Evolutionary conservation across 2,329 filamentous ascomycete species (phyloP).

Genomic region (Sclerotinia spermophila): DNA sequence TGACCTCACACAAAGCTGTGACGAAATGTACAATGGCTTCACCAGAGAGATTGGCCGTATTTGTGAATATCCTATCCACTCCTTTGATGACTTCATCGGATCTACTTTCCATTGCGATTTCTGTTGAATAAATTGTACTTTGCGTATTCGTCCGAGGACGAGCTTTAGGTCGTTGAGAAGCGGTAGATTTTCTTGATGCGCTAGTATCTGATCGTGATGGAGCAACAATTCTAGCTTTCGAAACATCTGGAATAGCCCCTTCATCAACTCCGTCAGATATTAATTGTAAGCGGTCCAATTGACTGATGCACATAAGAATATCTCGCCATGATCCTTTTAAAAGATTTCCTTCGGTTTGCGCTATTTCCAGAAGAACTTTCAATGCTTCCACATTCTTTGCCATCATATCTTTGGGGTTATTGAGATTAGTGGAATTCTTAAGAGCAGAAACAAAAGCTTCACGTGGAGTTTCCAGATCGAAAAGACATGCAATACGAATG

Average conservation of each 20-base stretch:
- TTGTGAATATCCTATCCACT: slow-evolving; percentile 95
- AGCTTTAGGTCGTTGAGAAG: slow-evolving; percentile 48
- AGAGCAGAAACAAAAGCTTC: slow-evolving; percentile 93
- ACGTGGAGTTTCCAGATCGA: slow-evolving; percentile 87
- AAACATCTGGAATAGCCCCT: slow-evolving; percentile 85
- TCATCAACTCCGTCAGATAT: slow-evolving; percentile 95
- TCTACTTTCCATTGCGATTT: slow-evolving; percentile 86
- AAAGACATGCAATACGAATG: slow-evolving; percentile 87
- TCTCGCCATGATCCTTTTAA: slow-evolving; percentile 93
- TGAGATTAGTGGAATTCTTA: slow-evolving; percentile 90
- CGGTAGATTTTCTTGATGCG: slow-evolving; percentile 63
- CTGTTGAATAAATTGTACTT: slow-evolving; percentile 54
- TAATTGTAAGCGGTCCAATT: slow-evolving; percentile 90
- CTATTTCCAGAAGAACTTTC: slow-evolving; percentile 86
- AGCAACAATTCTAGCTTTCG: slow-evolving; percentile 70
- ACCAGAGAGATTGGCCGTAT: slow-evolving; percentile 87
- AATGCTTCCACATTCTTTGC: slow-evolving; percentile 95
- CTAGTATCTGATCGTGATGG: slow-evolving; percentile 48
- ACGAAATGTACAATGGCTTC: slow-evolving; percentile 97
- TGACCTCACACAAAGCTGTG: slow-evolving; percentile 86
- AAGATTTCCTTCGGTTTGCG: slow-evolving; percentile 86
- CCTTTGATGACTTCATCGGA: slow-evolving; percentile 90
- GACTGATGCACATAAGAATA: slow-evolving; percentile 89
- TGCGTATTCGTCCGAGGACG: slow-evolving; percentile 50
- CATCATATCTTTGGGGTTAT: slow-evolving; percentile 92